Conservation (phyloP, 495 filamentous ascomycete species). For the Aspergillus ostianus region DNA sequence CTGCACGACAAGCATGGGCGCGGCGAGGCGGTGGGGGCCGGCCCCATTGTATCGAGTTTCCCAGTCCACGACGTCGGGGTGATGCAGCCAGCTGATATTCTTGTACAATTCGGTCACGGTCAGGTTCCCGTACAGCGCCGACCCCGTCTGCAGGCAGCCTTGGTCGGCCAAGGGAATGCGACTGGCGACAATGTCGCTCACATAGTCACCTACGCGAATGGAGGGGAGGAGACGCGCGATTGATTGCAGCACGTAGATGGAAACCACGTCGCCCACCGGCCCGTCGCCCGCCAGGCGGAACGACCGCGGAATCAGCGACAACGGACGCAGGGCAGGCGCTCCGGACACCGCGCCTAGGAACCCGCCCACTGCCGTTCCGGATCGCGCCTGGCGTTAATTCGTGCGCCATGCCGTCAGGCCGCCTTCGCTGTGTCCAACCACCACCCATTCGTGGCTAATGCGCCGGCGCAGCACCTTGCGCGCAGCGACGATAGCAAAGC, state of each 20-base stretch:
- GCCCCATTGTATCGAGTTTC: constrained; percentile 6
- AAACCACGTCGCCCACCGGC: constrained; percentile 5
- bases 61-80: constrained; percentile 9
- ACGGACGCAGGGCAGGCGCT: constrained; percentile 7
- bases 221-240: constrained; percentile 6
- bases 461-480: neutral
- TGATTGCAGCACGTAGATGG: constrained; percentile 9
- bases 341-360: constrained; percentile 14
- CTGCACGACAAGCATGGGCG: constrained; percentile 10
- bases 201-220: constrained; percentile 1
- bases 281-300: constrained; percentile 2
- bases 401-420: constrained; percentile 9
- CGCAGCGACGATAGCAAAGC: constrained; percentile 3
- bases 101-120: constrained; percentile 9
- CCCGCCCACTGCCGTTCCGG: neutral
- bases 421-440: constrained; percentile 13
- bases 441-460: neutral
- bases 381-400: neutral
- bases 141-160: constrained; percentile 4
- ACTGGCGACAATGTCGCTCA: constrained; percentile 1
- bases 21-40: constrained; percentile 3
- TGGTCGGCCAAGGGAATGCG: constrained; percentile 1
- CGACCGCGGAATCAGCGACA: constrained; percentile 7
- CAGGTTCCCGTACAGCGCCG: neutral
- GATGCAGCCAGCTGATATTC: constrained; percentile 4